Conservation (phyloP, 1,139 yeast genomes). For the Pichia sp. region DNA sequence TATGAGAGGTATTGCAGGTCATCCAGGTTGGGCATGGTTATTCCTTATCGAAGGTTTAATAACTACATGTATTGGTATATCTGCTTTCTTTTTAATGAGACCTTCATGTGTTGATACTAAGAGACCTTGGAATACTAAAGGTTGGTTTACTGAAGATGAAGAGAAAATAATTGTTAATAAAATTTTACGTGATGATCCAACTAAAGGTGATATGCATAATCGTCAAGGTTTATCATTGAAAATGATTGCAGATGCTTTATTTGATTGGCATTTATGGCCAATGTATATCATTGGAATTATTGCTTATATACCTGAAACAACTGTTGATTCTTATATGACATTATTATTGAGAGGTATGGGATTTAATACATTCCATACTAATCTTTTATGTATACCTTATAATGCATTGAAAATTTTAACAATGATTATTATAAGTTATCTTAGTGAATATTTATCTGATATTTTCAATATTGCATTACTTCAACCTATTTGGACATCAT, state of each 20-base stretch:
- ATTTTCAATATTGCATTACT: conserved; percentile 32
- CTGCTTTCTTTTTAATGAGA: conserved; percentile 50
- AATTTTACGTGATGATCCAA: conserved; percentile 59
- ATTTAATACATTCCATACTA: conserved; percentile 47
- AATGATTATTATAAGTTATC: conserved; percentile 33
- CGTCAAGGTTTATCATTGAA: conserved; percentile 41
- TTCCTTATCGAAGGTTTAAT: conserved; percentile 57
- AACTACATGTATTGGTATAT: conserved; percentile 48
- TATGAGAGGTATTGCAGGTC: conserved; percentile 33
- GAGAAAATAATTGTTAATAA: conserved; percentile 57
- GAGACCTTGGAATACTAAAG: conserved; percentile 35
- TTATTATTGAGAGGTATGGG: conserved; percentile 46
- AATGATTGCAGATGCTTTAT: conserved; percentile 34
- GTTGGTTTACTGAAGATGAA: conserved; percentile 60
- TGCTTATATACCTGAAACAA: conserved; percentile 37
- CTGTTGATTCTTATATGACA: conserved; percentile 43
- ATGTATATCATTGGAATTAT: conserved; percentile 45
- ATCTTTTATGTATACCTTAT: conserved; percentile 48
- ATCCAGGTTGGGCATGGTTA: conserved; percentile 58
- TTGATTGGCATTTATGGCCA: conserved; percentile 56
- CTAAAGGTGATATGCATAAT: conserved; percentile 63
- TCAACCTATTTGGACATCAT: conserved; percentile 35
- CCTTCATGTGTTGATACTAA: conserved; percentile 53
- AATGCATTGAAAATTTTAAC: conserved; percentile 32
- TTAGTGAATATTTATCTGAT: conserved; percentile 35